Evolutionary conservation across 805 yeast genomes (phyloP), one percentile per base, ranked within the genome.

Genomic region (Allodekkera sacchari): DNA sequence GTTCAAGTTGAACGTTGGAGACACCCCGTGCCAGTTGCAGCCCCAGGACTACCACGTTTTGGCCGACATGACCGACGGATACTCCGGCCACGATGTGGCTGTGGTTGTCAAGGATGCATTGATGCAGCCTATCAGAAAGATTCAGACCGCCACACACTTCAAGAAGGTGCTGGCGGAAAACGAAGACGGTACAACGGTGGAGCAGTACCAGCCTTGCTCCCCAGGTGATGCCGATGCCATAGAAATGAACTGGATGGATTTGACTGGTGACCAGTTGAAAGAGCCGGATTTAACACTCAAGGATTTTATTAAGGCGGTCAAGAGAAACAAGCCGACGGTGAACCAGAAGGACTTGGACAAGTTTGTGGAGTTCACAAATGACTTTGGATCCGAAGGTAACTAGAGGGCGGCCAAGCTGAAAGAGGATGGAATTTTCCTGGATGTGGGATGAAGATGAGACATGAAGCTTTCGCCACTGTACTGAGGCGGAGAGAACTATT

Each of bases 351-450:
- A 92, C 54, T 71, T 92, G 37, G 68, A 64, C 37, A 80, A 79
- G 50, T 96, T 89, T 56, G 74, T 75, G 29, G 82, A 83, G 42
- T 92, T 92, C 52, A 92, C 99, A 0, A 71, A 69, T 27, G 99
- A 92, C 59, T 92, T 92, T 53, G 99, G 98, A 23, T 95, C 89
- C 48, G 98, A 92, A 57, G 99, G 99, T 27, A 85, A 83, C 47
- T 83, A 38, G 27, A 15, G 23, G 21, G 12, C 19, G 12, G n/a
- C n/a, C n/a, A n/a, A n/a, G n/a, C n/a, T n/a, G n/a, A n/a, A n/a
- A n/a, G n/a, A n/a, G n/a, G n/a, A n/a, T n/a, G n/a, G n/a, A n/a
- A n/a, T n/a, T n/a, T n/a, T n/a, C n/a, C n/a, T n/a, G n/a, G n/a
- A n/a, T n/a, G n/a, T n/a, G n/a, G n/a, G n/a, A n/a, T n/a, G n/a